A percentile compares a stretch with the other conserved stretches of the same genome.
Conservation (phyloP, 2,329 filamentous ascomycete species). For the Trichophyton schoenleinii region DNA sequence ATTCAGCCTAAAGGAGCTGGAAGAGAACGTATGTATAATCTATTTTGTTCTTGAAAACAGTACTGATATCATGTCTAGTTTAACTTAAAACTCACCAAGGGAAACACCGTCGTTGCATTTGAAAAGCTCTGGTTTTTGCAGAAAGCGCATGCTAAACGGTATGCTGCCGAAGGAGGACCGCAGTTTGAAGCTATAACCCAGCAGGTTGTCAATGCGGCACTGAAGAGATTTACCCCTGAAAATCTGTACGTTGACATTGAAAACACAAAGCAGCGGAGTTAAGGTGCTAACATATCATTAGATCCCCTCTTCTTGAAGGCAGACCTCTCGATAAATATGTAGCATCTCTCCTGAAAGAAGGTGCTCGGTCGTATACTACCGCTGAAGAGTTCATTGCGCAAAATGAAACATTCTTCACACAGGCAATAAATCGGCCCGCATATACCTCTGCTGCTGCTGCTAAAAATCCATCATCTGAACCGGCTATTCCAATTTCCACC, state of each 20-base stretch:
- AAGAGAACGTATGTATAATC: constrained; percentile 45
- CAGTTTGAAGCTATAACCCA: constrained; percentile 30
- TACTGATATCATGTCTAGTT: constrained; percentile 42
- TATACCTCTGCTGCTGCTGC: constrained; percentile 16
- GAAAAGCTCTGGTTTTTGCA: constrained; percentile 75
- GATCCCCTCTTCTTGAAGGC: constrained; percentile 20
- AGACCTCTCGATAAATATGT: constrained; percentile 38
- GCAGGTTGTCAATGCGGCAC: constrained; percentile 20
- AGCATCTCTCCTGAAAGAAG: constrained; percentile 34
- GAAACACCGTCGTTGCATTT: constrained; percentile 70
- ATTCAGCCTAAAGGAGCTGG: constrained; percentile 57
- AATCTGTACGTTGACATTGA: constrained; percentile 20
- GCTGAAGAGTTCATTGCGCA: constrained; percentile 10
- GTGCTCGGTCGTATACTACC: constrained; percentile 11
- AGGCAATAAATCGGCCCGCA: constrained; percentile 19
- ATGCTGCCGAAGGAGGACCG: constrained; percentile 35
- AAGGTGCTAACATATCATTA: constrained; percentile 11
- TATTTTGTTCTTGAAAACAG: neutral
- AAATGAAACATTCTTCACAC: constrained; percentile 32
- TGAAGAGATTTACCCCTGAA: constrained; percentile 16
- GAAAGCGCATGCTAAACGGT: constrained; percentile 49
- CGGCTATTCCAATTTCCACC: constrained; percentile 22
- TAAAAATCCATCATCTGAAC: constrained; percentile 10
- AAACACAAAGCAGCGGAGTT: neutral
- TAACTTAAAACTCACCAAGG: constrained; percentile 76